Evolutionary conservation across 805 yeast genomes (phyloP).

Genomic region (Candida nanaspora): DNA sequence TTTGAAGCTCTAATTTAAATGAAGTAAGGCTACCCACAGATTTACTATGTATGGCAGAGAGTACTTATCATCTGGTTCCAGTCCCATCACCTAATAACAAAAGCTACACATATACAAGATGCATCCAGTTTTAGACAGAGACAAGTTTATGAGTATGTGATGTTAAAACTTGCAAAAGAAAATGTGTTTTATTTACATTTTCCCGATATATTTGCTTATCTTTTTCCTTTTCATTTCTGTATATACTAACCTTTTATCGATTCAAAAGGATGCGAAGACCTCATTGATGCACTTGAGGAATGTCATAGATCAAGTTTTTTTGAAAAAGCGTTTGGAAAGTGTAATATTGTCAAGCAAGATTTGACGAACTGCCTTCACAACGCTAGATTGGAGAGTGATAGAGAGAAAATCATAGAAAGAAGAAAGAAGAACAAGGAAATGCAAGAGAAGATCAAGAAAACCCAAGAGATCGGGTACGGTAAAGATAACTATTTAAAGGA

Average conservation of each 20-base stretch:
- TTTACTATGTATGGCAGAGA: too few relatives aligned
- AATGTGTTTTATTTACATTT: too few relatives aligned
- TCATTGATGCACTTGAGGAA: conserved; percentile 82
- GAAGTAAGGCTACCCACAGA: too few relatives aligned
- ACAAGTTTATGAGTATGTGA: conserved; percentile 23
- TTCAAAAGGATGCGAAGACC: conserved; percentile 57
- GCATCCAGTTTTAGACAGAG: conserved; percentile 27
- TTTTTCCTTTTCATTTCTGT: not conserved
- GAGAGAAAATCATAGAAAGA: conserved; percentile 44
- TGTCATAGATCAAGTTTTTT: conserved; percentile 72
- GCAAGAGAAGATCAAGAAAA: conserved; percentile 49
- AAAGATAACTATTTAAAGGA: conserved; percentile 63
- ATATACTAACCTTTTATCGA: not conserved
- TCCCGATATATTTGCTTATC: too few relatives aligned
- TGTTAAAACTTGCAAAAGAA: too few relatives aligned
- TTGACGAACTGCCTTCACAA: conserved; percentile 73
- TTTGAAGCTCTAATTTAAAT: too few relatives aligned
- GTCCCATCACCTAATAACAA: too few relatives aligned
- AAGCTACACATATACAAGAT: conserved; percentile 11
- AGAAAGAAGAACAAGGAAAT: conserved; percentile 48
- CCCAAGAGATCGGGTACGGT: conserved; percentile 76
- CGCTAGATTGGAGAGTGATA: conserved; percentile 60
- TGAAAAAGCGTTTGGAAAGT: conserved; percentile 69
- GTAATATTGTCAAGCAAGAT: conserved; percentile 79
- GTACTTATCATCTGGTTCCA: too few relatives aligned